Evolutionary conservation across 1,139 yeast genomes (phyloP).

Genomic region (Blastobotrys serpentis): DNA sequence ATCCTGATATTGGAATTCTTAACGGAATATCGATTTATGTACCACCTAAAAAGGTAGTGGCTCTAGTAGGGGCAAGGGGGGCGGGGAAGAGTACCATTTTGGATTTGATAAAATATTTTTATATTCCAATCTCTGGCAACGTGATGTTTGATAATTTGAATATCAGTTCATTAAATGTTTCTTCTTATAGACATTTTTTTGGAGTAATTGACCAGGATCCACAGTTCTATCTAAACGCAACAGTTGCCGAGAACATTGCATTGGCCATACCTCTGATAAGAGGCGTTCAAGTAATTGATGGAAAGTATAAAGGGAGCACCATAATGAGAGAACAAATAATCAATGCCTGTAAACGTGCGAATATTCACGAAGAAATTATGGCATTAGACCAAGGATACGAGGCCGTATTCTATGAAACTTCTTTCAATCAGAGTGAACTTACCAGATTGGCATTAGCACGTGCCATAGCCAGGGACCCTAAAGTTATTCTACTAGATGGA

Average conservation of each 20-base stretch:
- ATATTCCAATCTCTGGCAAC: conserved; percentile 1
- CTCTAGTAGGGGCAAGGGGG: conserved; percentile 8
- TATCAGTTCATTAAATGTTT: conserved; percentile 6
- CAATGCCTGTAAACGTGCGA: conserved; percentile 3
- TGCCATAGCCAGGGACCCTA: conserved; percentile 6
- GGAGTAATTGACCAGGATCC: conserved; percentile 13
- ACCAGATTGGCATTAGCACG: conserved; percentile 12
- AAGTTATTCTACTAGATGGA: conserved; percentile 9
- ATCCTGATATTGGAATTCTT: conserved; percentile 10
- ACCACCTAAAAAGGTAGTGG: conserved; percentile 6
- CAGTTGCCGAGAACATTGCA: conserved; percentile 14
- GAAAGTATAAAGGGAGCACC: conserved; percentile 2
- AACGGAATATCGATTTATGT: conserved; percentile 6
- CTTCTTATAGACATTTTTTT: conserved; percentile 4
- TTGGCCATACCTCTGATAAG: conserved; percentile 3
- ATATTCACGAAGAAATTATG: conserved; percentile 10
- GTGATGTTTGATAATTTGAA: conserved; percentile 1
- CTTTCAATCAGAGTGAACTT: conserved; percentile 6
- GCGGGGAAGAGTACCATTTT: conserved; percentile 13
- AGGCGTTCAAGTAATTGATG: neutral
- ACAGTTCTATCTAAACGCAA: conserved; percentile 5
- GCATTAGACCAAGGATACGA: conserved; percentile 7
- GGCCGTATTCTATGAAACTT: neutral
- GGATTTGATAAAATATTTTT: conserved; percentile 6
- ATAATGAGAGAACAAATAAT: conserved; percentile 8